These are phyloP conservation scores for Epichloe coenophiala DNA, from an alignment of 2,329 filamentous ascomycete species.

Conservation along the genomic window DNA sequence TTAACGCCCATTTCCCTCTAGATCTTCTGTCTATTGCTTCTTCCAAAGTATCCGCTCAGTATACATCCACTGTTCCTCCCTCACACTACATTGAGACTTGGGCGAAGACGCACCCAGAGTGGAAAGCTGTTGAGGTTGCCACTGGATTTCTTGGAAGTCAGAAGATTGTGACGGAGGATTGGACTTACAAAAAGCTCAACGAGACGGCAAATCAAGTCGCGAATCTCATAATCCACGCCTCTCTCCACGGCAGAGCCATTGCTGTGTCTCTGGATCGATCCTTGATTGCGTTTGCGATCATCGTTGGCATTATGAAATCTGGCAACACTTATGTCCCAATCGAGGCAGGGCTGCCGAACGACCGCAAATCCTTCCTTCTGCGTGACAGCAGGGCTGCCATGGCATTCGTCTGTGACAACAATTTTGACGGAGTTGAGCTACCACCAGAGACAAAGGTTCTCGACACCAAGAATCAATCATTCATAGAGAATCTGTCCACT, in stretches of 20 bases:
- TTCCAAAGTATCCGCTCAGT: neutral
- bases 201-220: neutral
- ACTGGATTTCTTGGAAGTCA: slow-evolving; percentile 11
- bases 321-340: neutral
- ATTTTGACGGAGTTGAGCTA: neutral
- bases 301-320: neutral
- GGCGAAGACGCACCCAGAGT: slow-evolving; percentile 27
- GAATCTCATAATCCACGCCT: neutral
- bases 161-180: slow-evolving; percentile 11
- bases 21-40: neutral
- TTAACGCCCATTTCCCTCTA: neutral
- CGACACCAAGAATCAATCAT: neutral
- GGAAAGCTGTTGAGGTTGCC: slow-evolving; percentile 39
- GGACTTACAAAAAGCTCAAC: neutral
- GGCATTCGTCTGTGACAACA: neutral
- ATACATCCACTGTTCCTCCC: neutral
- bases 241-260: neutral
- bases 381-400: neutral
- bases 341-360: neutral
- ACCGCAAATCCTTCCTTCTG: neutral
- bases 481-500: neutral
- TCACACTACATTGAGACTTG: neutral
- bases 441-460: neutral
- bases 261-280: neutral
- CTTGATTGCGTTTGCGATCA: neutral